Conservation (phyloP, 2,329 filamentous ascomycete genomes). For the Xylariales sp. region DNA sequence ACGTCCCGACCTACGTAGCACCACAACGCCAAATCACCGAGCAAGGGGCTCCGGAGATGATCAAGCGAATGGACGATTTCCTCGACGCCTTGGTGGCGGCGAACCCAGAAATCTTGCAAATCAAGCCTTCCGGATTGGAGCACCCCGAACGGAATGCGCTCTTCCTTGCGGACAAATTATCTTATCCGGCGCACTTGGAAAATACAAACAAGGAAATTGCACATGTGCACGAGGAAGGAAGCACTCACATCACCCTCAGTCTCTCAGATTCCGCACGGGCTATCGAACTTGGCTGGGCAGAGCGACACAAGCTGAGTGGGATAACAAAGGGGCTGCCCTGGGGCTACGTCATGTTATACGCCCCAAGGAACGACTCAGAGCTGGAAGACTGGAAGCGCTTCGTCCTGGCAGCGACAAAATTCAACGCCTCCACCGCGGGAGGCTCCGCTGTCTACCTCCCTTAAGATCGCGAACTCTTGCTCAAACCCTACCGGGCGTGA, state of each 20-base stretch:
- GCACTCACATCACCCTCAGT: constrained; percentile 31
- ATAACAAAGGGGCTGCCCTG: constrained; percentile 19
- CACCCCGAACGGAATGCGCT: constrained; percentile 24
- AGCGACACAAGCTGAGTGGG: constrained; percentile 31
- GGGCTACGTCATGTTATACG: constrained; percentile 35
- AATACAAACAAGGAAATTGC: constrained; percentile 25
- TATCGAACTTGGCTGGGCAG: constrained; percentile 32
- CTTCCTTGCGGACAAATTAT: constrained; percentile 11
- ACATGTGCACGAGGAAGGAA: constrained; percentile 35
- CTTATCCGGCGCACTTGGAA: constrained; percentile 11
- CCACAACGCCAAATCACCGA: constrained; percentile 34
- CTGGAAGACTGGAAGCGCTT: constrained; percentile 22
- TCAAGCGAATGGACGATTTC: constrained; percentile 19
- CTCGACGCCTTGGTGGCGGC: constrained; percentile 14
- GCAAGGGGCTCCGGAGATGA: constrained; percentile 7
- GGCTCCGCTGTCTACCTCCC: not conserved
- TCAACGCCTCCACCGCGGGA: constrained; percentile 12
- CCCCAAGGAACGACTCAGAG: constrained; percentile 31
- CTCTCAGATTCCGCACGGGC: constrained; percentile 30
- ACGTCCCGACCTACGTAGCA: constrained; percentile 27
- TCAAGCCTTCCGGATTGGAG: constrained; percentile 25
- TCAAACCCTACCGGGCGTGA: too few species aligned
- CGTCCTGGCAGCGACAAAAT: constrained; percentile 16
- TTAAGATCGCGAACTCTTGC: too few species aligned
- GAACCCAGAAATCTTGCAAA: constrained; percentile 23